Evolutionary conservation across 148 eudicot species (phyloP).

Genomic region (Heliosperma pusillum): DNA sequence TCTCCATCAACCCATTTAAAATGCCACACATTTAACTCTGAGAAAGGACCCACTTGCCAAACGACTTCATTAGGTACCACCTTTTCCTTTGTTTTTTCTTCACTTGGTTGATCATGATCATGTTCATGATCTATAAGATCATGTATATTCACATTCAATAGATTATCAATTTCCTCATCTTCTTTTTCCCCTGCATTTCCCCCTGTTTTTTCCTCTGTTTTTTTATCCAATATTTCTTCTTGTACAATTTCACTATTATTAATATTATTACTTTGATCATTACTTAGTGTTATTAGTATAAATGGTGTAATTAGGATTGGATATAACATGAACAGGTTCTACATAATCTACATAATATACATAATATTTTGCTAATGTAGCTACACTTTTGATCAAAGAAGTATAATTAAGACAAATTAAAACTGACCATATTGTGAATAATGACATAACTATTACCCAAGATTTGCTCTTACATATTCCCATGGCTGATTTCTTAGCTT

Average conservation of each 20-base stretch:
- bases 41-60: too few relatives aligned
- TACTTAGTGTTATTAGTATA: background rate
- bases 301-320: background rate
- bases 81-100: background rate
- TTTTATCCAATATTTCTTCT: background rate
- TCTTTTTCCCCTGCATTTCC: background rate
- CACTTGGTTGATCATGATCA: background rate
- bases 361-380: conserved; percentile 32
- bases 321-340: conserved; percentile 10
- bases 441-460: conserved; percentile 28
- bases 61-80: background rate
- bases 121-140: conserved; percentile 14
- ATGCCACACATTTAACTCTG: too few relatives aligned
- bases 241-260: background rate
- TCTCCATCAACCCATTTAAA: too few relatives aligned
- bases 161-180: conserved; percentile 24
- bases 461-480: conserved; percentile 28
- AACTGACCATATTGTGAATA: conserved; percentile 39
- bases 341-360: conserved; percentile 35
- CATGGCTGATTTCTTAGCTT: conserved; percentile 22
- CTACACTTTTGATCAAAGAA: conserved; percentile 33
- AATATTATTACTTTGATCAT: background rate
- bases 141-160: conserved; percentile 15
- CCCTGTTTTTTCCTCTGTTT: background rate
- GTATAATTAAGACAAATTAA: conserved; percentile 39